These are phyloP conservation scores for Fraxinus anomala DNA, from an alignment of 257 asterid species.

Conservation along the genomic window DNA sequence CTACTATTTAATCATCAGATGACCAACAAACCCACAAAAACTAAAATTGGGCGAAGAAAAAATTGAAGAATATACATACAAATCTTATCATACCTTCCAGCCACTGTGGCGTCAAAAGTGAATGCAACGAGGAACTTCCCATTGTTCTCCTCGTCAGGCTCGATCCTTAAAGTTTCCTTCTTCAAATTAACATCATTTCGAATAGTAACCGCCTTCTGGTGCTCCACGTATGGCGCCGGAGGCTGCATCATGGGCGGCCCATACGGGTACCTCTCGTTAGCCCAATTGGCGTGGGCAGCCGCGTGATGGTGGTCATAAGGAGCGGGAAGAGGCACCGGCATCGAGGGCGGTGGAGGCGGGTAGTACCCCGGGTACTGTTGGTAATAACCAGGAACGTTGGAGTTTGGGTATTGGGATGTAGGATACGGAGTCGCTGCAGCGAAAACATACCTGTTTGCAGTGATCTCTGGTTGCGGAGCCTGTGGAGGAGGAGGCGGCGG, in stretches of 20 bases:
- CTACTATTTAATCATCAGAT: constrained; percentile 6
- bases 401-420: constrained; percentile 62
- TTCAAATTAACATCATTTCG: constrained; percentile 88
- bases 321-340: constrained; percentile 71
- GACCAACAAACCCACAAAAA: not conserved
- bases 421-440: constrained; percentile 98
- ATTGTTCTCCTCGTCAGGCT: constrained; percentile 78
- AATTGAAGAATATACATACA: too few species aligned
- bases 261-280: constrained; percentile 63
- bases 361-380: constrained; percentile 76
- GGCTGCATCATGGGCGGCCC: constrained; percentile 72
- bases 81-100: constrained; percentile 65
- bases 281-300: constrained; percentile 73
- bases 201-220: constrained; percentile 96
- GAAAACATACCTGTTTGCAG: constrained; percentile 78
- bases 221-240: constrained; percentile 77
- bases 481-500: constrained; percentile 40
- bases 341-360: constrained; percentile 61
- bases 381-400: constrained; percentile 73
- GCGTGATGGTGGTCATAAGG: constrained; percentile 78
- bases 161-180: constrained; percentile 87
- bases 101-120: constrained; percentile 88
- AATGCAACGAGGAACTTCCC: constrained; percentile 78
- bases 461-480: constrained; percentile 72
- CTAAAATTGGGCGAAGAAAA: too few species aligned